A percentile compares a stretch with the other conserved stretches of the same genome.
phyloP scores from a whole-genome alignment of 139 green algal genomes.

The Haematococcus sp. region DNA sequence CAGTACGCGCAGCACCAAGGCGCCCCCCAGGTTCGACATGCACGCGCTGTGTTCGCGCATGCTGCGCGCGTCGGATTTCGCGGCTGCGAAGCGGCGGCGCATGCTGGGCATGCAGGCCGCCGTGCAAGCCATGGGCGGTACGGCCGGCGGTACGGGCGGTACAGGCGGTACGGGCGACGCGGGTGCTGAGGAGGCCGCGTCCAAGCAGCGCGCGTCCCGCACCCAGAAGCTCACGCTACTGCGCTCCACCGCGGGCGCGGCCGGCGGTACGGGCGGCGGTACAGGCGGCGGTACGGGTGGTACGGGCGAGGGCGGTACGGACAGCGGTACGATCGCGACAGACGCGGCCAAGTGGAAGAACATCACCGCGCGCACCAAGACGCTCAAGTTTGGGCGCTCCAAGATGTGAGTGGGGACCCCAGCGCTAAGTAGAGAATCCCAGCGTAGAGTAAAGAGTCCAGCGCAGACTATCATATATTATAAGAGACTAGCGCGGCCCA shows the following conservation, averaged over 20 bases:
- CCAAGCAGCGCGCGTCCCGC: background rate
- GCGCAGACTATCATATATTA: too few species aligned
- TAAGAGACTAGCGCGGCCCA: too few species aligned
- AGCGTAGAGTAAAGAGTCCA: too few species aligned
- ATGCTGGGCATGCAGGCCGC: background rate
- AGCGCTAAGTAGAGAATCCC: too few species aligned
- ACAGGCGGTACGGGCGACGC: background rate
- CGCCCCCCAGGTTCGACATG: too few species aligned
- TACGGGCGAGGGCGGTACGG: background rate
- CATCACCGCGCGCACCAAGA: slow-evolving; percentile 28
- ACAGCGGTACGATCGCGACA: background rate
- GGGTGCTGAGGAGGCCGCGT: background rate
- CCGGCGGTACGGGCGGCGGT: background rate
- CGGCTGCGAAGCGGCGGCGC: too few species aligned
- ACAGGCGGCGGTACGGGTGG: background rate
- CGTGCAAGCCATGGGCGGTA: background rate
- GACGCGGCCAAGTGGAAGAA: slow-evolving; percentile 39
- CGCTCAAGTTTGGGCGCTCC: slow-evolving; percentile 52
- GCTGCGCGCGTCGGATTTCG: background rate
- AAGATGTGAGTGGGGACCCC: slow-evolving; percentile 35
- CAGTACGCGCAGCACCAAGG: too few species aligned
- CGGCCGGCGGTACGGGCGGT: background rate
- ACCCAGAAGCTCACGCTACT: background rate
- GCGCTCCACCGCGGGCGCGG: background rate
- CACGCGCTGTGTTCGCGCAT: background rate